Evolutionary conservation across 345 rosid species (phyloP), one percentile per base, ranked within the genome.

Genomic region (Pistacia vera): DNA sequence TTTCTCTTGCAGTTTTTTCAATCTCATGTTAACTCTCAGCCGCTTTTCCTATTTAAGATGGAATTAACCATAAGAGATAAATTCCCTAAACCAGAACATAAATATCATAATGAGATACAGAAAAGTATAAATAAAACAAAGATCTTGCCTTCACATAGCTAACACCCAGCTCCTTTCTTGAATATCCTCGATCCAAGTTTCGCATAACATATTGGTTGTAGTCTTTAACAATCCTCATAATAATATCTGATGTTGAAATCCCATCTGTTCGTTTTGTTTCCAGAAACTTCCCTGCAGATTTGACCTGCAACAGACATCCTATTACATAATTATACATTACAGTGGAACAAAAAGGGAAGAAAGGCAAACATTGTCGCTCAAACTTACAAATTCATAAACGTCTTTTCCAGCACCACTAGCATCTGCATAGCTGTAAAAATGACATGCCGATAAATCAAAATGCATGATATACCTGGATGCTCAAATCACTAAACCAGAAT

Each of bases 121-220:
- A 36, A 51, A 56, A 68, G 64, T 35, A 44, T 54, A 66, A 17
- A 28, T 13, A 58, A 41, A 70, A 56, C 28, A 35, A 66, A 56
- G 64, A 55, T 2, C 90, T 76, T 82, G 77, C 98, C 95, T 88
- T 95, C 41, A 95, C 98, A 71, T 80, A 95, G 89, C 98, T 94
- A 74, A 95, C 97, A 74, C 95, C 95, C 66, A 95, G 97, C 17
- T 95, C 97, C 78, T 95, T 92, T 84, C 98, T 91, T 35, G 97
- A 83, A 80, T 95, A 95, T 62, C 98, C 98, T 72, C 98, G 86
- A 74, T 89, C 97, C 85, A 95, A 74, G 71, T 93, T 95, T 75
- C 98, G 93, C 90, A 92, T 83, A 69, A 95, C 98, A 89, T 93
- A 95, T 85, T 93, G 95, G 73, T 95, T 95, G 77, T 94, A 94